phyloP scores from a whole-genome alignment of 345 rosid species.

The Eucalyptus sp. region DNA sequence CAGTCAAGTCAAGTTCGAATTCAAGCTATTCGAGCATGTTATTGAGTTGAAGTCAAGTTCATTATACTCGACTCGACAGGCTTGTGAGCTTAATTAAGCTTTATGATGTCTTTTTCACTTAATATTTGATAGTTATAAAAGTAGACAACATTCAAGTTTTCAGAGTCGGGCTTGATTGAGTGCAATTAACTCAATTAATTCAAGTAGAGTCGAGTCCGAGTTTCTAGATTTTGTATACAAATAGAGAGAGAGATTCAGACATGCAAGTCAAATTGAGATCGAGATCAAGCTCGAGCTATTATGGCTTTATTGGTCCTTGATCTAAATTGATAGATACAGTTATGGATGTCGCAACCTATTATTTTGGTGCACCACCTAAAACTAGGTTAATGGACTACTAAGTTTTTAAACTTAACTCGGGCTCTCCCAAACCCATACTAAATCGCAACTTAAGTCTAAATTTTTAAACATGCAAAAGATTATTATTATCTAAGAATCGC shows the following conservation, averaged over 20 bases:
- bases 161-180: not conserved
- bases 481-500: too few species aligned
- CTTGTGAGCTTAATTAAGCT: not conserved
- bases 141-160: not conserved
- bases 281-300: not conserved
- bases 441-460: too few species aligned
- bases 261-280: not conserved
- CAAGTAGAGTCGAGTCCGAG: not conserved
- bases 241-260: not conserved
- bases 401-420: too few species aligned
- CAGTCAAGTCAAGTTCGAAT: rapidly evolving
- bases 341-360: too few species aligned
- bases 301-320: not conserved
- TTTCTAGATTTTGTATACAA: not conserved
- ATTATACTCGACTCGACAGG: rapidly evolving
- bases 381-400: too few species aligned
- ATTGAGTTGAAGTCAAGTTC: not conserved
- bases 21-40: not conserved
- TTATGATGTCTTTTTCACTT: not conserved
- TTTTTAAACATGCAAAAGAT: too few species aligned
- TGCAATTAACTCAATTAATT: not conserved
- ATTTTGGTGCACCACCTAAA: too few species aligned
- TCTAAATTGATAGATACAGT: not conserved
- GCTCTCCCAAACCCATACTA: too few species aligned
- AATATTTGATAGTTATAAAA: not conserved